Percentiles rank a stretch among this genome's conserved stretches.
These are phyloP conservation scores for Boletus coccyginus DNA, from an alignment of 768 basidiomycete genomes.

Conservation along the genomic window DNA sequence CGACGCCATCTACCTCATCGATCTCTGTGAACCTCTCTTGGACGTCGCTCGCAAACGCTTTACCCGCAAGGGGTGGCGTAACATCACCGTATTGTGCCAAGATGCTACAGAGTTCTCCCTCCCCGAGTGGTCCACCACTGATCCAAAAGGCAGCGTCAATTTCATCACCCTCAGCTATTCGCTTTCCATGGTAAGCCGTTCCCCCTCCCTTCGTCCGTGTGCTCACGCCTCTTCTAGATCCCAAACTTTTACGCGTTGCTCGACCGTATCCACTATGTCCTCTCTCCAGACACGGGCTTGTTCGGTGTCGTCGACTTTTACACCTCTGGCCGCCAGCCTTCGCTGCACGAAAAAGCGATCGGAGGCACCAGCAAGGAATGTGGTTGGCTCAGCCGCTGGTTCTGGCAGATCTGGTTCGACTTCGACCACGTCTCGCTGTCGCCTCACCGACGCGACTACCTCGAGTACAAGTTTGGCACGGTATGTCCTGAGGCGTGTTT, in stretches of 20 bases:
- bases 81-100: conserved; percentile 69
- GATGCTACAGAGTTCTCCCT: conserved; percentile 68
- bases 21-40: conserved; percentile 69
- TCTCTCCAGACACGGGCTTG: conserved; percentile 57
- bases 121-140: conserved; percentile 52
- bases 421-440: conserved; percentile 54
- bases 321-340: conserved; percentile 53
- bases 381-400: conserved; percentile 68
- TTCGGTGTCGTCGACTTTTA: conserved; percentile 76
- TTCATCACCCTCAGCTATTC: conserved; percentile 57
- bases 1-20: conserved; percentile 68
- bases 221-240: conserved; percentile 36
- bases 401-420: conserved; percentile 75
- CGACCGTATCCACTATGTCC: conserved; percentile 63
- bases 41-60: conserved; percentile 70
- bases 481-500: conserved; percentile 32
- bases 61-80: conserved; percentile 64
- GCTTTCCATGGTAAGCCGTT: conserved; percentile 45
- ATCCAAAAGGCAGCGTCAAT: conserved; percentile 54
- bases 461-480: conserved; percentile 78
- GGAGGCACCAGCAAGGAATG: conserved; percentile 59
- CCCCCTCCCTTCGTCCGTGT: neutral
- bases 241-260: conserved; percentile 63
- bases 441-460: conserved; percentile 62
- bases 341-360: conserved; percentile 58